Evolutionary conservation across 208 protist genomes (phyloP), one percentile per base, ranked within the genome.

Genomic region (Herpetomonas tarakana): DNA sequence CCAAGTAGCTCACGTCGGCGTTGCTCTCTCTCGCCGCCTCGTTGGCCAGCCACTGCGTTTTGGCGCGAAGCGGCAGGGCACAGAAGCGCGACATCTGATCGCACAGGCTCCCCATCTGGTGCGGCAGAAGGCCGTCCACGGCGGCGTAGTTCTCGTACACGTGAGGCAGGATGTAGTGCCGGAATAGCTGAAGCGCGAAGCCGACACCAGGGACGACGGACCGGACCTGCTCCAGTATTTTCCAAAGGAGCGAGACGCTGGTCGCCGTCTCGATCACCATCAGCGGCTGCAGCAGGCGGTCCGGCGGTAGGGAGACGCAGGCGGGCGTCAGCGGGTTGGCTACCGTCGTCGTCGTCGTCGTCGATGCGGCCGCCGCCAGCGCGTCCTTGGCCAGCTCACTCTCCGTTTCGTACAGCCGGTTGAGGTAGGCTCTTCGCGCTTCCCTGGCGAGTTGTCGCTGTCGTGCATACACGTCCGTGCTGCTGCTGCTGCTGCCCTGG

Each of bases 61-160:
- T 26, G 26, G 71, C 46, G 57, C 78, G 81, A 21, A 93, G 75
- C 16, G 76, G 76, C 0, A 92, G 49, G 44, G 69, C 49, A 7
- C 74, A 30, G 29, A 96, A 71, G 54, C 86, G 81, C n/a, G 64
- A 62, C 22, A 93, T 73, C 66, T 93, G 83, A 61, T 89, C 83
- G 39, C 78, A 80, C 31, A 96, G 59, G 30, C 68, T 68, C 41
- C 78, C 82, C 35, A 84, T 47, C 26, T 41, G 52, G 4, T 55
- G 50, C 21, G 86, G 90, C 25, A 88, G 52, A 26, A 80, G 53
- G 0, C 63, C 27, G 14, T 61, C 28, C 50, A 71, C 75, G 12
- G 63, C 44, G 18, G 60, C 31, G 73, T 79, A 92, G 58, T 83
- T 71, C 12, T 74, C 62, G 64, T 93, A 96, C 22, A 96, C 26